Conservation (phyloP, 2,329 filamentous ascomycete species). For the Cephalotrichum gorgonifer region DNA sequence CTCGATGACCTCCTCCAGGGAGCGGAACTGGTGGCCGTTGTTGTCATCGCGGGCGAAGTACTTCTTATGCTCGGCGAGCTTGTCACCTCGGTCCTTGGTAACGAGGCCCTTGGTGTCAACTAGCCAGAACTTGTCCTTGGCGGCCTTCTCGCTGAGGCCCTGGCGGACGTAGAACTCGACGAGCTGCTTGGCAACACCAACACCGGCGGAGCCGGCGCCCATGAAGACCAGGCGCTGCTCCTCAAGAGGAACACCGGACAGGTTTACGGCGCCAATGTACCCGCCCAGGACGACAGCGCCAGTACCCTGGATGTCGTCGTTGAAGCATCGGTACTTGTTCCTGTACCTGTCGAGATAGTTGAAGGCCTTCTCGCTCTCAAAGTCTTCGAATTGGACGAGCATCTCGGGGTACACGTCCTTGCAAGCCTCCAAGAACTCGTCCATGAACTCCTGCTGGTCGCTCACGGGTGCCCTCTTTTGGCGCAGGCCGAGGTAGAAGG, state of each 20-base stretch:
- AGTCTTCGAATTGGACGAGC: constrained; percentile 92
- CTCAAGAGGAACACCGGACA: constrained; percentile 73
- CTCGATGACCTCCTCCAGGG: constrained; percentile 82
- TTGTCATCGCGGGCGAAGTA: constrained; percentile 58
- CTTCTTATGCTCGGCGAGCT: constrained; percentile 81
- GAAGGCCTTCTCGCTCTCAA: constrained; percentile 88
- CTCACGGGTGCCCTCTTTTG: constrained; percentile 67
- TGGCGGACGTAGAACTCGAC: constrained; percentile 94
- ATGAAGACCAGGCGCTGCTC: constrained; percentile 95
- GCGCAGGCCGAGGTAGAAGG: constrained; percentile 82
- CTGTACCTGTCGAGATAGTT: constrained; percentile 85
- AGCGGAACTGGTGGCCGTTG: constrained; percentile 60
- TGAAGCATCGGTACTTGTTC: constrained; percentile 87
- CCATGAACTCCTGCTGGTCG: constrained; percentile 84
- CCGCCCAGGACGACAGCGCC: constrained; percentile 89
- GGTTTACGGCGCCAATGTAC: constrained; percentile 64
- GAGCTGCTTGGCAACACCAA: constrained; percentile 95
- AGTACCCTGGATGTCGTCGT: constrained; percentile 96
- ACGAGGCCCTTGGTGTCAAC: constrained; percentile 96
- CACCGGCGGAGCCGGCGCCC: constrained; percentile 88
- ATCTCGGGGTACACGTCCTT: constrained; percentile 59
- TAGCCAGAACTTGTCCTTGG: constrained; percentile 88
- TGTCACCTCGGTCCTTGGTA: constrained; percentile 85
- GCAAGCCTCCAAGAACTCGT: constrained; percentile 91
- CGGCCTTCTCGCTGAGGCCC: constrained; percentile 78